Evolutionary conservation across 495 filamentous ascomycete genomes (phyloP).

Genomic region (Neurospora africana): DNA sequence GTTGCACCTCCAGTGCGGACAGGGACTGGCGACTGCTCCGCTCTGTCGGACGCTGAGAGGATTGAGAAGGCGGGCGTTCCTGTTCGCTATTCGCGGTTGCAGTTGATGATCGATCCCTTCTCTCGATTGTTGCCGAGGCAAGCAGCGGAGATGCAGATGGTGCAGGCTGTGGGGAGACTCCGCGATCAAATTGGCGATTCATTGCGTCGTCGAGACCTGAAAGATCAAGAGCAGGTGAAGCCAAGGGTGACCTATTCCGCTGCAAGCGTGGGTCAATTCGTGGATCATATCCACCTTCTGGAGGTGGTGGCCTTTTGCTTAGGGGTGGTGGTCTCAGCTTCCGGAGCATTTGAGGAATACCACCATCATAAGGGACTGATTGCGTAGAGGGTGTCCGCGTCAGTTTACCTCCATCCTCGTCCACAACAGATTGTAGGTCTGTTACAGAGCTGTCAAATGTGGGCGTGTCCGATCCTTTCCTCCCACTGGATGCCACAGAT

Average conservation of each 20-base stretch:
- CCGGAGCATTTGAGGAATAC: constrained; percentile 1
- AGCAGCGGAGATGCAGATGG: neutral
- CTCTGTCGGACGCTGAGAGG: neutral
- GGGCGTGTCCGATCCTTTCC: constrained; percentile 27
- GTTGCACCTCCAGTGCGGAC: neutral
- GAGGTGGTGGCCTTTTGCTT: constrained; percentile 17
- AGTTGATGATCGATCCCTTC: neutral
- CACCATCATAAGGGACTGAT: neutral
- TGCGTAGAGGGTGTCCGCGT: neutral
- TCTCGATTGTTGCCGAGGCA: neutral
- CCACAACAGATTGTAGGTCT: constrained; percentile 42
- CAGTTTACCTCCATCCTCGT: constrained; percentile 13
- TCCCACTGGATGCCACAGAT: constrained; percentile 30
- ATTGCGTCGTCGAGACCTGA: constrained; percentile 7
- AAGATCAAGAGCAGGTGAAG: constrained; percentile 13
- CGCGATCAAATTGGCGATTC: neutral
- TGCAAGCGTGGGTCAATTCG: constrained; percentile 21
- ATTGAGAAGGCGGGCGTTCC: neutral
- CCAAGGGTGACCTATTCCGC: constrained; percentile 11
- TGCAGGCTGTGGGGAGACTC: neutral
- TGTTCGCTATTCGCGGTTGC: neutral
- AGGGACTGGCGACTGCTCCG: constrained; percentile 2
- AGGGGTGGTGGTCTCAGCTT: constrained; percentile 8
- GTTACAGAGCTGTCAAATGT: constrained; percentile 41
- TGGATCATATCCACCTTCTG: constrained; percentile 24